These are phyloP conservation scores for Brassica carinata DNA, from an alignment of 345 rosid species.

Conservation along the genomic window DNA sequence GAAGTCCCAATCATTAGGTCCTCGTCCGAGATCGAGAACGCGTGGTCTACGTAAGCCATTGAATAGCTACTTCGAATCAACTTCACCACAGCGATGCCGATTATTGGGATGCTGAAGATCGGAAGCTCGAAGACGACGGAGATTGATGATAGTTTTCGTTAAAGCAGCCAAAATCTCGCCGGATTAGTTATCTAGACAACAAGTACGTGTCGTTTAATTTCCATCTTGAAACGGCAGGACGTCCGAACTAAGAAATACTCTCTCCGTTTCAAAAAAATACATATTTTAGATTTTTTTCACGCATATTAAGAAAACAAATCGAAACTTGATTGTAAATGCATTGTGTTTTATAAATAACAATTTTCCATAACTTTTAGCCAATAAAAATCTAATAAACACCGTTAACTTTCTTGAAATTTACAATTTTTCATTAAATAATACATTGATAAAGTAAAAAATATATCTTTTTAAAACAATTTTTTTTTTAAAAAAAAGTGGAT, in stretches of 20 bases:
- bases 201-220: slow-evolving; percentile 17
- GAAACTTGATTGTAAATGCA: too few species aligned
- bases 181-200: background rate
- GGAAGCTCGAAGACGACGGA: slow-evolving; percentile 23
- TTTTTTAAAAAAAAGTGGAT: too few species aligned
- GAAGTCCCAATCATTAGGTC: slow-evolving; percentile 81
- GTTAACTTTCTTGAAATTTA: too few species aligned
- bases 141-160: background rate
- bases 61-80: slow-evolving; percentile 4
- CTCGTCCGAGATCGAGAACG: slow-evolving; percentile 95
- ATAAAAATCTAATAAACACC: too few species aligned
- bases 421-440: too few species aligned
- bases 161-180: slow-evolving; percentile 16
- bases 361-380: too few species aligned
- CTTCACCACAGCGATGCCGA: slow-evolving; percentile 9
- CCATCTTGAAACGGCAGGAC: background rate
- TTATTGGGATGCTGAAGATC: slow-evolving; percentile 27
- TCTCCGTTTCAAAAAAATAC: too few species aligned
- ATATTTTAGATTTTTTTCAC: too few species aligned
- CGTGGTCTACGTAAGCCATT: slow-evolving; percentile 99
- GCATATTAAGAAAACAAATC: too few species aligned
- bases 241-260: background rate
- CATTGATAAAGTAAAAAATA: too few species aligned
- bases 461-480: too few species aligned
- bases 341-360: too few species aligned